phyloP scores from a whole-genome alignment of 768 basidiomycete genomes.

The Xanthoconium stramineum region DNA sequence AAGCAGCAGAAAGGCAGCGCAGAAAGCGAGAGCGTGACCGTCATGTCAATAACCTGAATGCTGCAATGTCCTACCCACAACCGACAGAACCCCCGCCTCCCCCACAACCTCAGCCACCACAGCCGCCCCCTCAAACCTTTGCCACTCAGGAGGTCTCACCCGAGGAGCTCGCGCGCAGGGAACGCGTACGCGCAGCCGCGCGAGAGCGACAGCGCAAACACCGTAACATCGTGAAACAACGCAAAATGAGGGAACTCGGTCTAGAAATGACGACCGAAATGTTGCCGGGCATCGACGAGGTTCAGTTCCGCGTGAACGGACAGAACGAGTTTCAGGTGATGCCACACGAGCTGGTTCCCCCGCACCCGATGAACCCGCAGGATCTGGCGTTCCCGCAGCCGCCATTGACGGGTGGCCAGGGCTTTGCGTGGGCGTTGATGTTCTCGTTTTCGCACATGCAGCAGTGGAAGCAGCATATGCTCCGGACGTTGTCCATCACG shows the following conservation, averaged over 20 bases:
- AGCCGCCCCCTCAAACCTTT: conserved; percentile 23
- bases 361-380: conserved; percentile 36
- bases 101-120: conserved; percentile 33
- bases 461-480: conserved; percentile 68
- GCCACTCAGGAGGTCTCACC: conserved; percentile 43
- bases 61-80: conserved; percentile 41
- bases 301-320: conserved; percentile 57
- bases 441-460: conserved; percentile 75
- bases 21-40: conserved; percentile 74
- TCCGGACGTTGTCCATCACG: conserved; percentile 70
- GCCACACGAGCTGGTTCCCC: conserved; percentile 34
- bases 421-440: conserved; percentile 74
- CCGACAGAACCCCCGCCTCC: conserved; percentile 32
- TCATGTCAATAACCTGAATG: conserved; percentile 39
- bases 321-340: conserved; percentile 40
- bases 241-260: conserved; percentile 80
- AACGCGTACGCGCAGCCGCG: conserved; percentile 72
- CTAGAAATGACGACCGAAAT: conserved; percentile 79
- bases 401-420: conserved; percentile 58
- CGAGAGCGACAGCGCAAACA: conserved; percentile 83
- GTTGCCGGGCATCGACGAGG: conserved; percentile 59
- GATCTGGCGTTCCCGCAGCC: conserved; percentile 65
- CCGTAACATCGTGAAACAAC: conserved; percentile 71
- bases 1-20: conserved; percentile 82
- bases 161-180: conserved; percentile 65